A percentile compares a stretch with the other conserved stretches of the same genome.
phyloP scores from a whole-genome alignment of 208 protist genomes.

The Herpetomonas tarakana region DNA sequence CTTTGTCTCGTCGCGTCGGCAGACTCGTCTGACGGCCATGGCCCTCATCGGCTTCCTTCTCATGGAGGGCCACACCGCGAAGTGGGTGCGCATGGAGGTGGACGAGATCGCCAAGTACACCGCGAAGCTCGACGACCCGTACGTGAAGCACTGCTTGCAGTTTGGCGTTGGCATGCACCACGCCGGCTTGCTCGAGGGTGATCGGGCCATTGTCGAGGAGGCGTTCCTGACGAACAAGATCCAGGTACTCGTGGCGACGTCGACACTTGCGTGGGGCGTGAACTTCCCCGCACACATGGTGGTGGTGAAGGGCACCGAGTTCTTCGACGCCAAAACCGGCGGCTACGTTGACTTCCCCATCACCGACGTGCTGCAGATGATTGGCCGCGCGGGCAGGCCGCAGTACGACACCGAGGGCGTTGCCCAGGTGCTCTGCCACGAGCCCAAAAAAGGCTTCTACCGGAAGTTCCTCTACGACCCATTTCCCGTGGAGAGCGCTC shows the following conservation, averaged over 20 bases:
- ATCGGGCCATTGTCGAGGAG: constrained; percentile 91
- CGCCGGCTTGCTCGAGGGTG: constrained; percentile 91
- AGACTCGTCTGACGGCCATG: constrained; percentile 99
- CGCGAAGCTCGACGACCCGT: constrained; percentile 71
- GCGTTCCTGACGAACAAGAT: constrained; percentile 95
- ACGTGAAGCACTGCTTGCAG: constrained; percentile 94
- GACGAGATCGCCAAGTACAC: constrained; percentile 84
- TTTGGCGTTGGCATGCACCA: constrained; percentile 99
- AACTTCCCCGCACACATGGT: constrained; percentile 99
- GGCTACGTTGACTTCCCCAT: constrained; percentile 99
- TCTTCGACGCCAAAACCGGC: constrained; percentile 96
- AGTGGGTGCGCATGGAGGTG: constrained; percentile 92
- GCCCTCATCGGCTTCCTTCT: constrained; percentile 96
- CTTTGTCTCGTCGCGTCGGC: constrained; percentile 98
- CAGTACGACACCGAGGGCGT: constrained; percentile 96
- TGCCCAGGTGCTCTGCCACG: constrained; percentile 96
- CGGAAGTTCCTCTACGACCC: constrained; percentile 99
- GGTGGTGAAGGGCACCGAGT: constrained; percentile 99
- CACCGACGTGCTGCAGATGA: constrained; percentile 99
- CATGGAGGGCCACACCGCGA: constrained; percentile 90
- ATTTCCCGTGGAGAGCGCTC: constrained; percentile 99
- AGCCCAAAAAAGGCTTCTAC: constrained; percentile 99
- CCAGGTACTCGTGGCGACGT: constrained; percentile 98
- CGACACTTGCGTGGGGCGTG: constrained; percentile 99
- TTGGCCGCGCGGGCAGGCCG: constrained; percentile 98